These are phyloP conservation scores for Chaetoceros tenuissimus DNA, from an alignment of 108 stramenopile species.

Conservation along the genomic window DNA sequence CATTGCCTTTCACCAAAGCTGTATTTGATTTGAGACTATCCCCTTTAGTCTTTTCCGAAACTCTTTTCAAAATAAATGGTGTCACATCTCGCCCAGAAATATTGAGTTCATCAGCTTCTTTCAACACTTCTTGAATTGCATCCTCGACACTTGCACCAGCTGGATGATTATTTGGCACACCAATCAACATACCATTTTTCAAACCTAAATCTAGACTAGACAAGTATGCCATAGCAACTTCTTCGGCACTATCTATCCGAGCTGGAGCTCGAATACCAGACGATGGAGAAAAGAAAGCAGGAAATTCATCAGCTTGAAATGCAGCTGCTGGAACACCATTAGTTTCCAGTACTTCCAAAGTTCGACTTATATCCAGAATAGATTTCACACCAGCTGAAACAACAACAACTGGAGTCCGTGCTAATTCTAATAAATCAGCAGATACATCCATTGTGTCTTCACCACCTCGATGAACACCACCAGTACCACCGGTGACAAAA, in stretches of 20 bases:
- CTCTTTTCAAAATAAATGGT: slow-evolving; percentile 86
- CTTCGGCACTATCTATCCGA: slow-evolving; percentile 52
- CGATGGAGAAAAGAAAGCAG: slow-evolving; percentile 93
- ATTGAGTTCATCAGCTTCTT: slow-evolving; percentile 43
- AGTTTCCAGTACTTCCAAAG: slow-evolving; percentile 96
- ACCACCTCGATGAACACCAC: slow-evolving; percentile 92
- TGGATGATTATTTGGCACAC: slow-evolving; percentile 91
- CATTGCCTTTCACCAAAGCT: slow-evolving; percentile 87
- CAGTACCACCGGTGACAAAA: slow-evolving; percentile 92
- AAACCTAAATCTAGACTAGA: slow-evolving; percentile 46
- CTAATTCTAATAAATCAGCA: slow-evolving; percentile 91
- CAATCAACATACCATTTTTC: slow-evolving; percentile 81
- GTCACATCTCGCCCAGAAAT: slow-evolving; percentile 85
- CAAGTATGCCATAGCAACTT: slow-evolving; percentile 65
- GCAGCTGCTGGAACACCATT: slow-evolving; percentile 81
- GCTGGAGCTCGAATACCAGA: slow-evolving; percentile 56
- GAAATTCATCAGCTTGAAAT: slow-evolving; percentile 81
- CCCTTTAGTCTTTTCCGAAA: slow-evolving; percentile 65
- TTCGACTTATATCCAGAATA: slow-evolving; percentile 89
- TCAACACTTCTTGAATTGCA: slow-evolving; percentile 77
- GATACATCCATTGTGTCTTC: slow-evolving; percentile 82
- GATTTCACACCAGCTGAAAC: slow-evolving; percentile 97
- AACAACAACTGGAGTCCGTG: slow-evolving; percentile 87
- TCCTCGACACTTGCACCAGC: slow-evolving; percentile 74
- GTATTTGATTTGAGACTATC: slow-evolving; percentile 85